Percentiles rank a stretch among this genome's conserved stretches.
These are phyloP conservation scores for Cladophialophora chaetospira DNA, from an alignment of 2,329 filamentous ascomycete genomes.

Conservation along the genomic window DNA sequence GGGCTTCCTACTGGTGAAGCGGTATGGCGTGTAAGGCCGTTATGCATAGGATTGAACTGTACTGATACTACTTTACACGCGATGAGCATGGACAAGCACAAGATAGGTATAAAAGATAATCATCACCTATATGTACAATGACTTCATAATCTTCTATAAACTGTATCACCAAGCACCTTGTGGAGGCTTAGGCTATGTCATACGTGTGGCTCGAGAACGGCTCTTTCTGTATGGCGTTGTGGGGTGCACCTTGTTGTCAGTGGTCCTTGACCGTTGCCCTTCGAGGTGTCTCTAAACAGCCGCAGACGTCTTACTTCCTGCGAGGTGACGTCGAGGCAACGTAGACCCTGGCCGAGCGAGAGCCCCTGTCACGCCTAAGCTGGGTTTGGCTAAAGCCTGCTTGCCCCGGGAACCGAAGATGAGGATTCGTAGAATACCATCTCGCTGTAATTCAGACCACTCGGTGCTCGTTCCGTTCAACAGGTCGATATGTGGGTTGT, in stretches of 20 bases:
- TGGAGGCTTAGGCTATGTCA: neutral
- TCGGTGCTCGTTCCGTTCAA: too few species aligned
- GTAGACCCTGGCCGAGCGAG: neutral
- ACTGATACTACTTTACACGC: neutral
- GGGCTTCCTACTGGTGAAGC: neutral
- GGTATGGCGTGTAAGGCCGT: neutral
- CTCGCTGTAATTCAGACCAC: too few species aligned
- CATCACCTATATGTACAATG: constrained; percentile 12
- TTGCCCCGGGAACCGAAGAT: neutral
- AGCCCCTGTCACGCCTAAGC: neutral
- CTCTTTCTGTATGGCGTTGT: neutral
- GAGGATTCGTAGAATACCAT: constrained; percentile 2
- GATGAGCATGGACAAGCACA: constrained; percentile 1
- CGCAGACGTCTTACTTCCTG: neutral
- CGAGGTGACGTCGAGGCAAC: neutral
- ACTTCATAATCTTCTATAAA: constrained; percentile 17
- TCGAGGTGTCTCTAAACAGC: neutral
- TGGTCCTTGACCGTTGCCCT: neutral
- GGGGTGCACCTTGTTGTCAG: neutral
- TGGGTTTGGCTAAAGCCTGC: neutral
- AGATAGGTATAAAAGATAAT: constrained; percentile 5
- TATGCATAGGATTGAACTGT: neutral
- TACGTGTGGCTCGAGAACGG: neutral
- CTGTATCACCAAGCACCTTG: neutral
- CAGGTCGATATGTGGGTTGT: too few species aligned